phyloP scores from a whole-genome alignment of 768 basidiomycete species.

The Sporobolomyces phaffii region DNA sequence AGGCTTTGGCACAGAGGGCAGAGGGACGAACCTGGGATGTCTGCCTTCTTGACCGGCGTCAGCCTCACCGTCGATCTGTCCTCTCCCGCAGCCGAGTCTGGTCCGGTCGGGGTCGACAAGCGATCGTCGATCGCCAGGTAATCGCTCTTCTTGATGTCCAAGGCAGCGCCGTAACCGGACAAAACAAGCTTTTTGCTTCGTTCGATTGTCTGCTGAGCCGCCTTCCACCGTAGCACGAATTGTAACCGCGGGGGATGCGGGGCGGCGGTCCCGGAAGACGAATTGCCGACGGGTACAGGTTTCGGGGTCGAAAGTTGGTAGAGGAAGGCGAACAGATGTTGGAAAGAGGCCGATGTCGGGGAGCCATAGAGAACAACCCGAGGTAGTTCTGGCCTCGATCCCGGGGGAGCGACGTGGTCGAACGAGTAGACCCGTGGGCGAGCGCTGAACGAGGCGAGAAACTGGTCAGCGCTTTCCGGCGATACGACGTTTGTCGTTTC shows the following conservation, averaged over 20 bases:
- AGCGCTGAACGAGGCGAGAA: background rate
- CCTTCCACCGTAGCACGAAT: slow-evolving; percentile 35
- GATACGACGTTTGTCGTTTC: background rate
- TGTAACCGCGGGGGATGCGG: slow-evolving; percentile 40
- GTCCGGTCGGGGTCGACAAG: no score
- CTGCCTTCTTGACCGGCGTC: slow-evolving; percentile 52
- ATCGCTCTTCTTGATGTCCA: slow-evolving; percentile 95
- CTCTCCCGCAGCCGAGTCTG: background rate
- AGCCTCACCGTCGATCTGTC: background rate
- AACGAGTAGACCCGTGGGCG: slow-evolving; percentile 56
- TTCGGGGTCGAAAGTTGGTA: slow-evolving; percentile 19
- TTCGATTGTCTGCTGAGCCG: background rate
- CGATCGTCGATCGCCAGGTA: slow-evolving; percentile 89
- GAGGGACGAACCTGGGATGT: slow-evolving; percentile 53
- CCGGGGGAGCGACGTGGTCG: slow-evolving; percentile 59
- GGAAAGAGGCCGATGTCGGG: slow-evolving; percentile 62
- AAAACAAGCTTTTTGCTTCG: slow-evolving; percentile 46
- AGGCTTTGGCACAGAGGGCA: background rate
- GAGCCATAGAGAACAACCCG: slow-evolving; percentile 72
- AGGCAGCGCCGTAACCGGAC: slow-evolving; percentile 81
- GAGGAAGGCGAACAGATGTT: slow-evolving; percentile 63
- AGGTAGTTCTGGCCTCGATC: slow-evolving; percentile 49
- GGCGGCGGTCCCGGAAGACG: slow-evolving; percentile 48
- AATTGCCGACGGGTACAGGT: slow-evolving; percentile 44
- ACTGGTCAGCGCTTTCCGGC: background rate